Percentiles rank a stretch among this genome's conserved stretches.
These are phyloP conservation scores for Psilocybe cubensis DNA, from an alignment of 768 basidiomycete genomes.

Conservation along the genomic window DNA sequence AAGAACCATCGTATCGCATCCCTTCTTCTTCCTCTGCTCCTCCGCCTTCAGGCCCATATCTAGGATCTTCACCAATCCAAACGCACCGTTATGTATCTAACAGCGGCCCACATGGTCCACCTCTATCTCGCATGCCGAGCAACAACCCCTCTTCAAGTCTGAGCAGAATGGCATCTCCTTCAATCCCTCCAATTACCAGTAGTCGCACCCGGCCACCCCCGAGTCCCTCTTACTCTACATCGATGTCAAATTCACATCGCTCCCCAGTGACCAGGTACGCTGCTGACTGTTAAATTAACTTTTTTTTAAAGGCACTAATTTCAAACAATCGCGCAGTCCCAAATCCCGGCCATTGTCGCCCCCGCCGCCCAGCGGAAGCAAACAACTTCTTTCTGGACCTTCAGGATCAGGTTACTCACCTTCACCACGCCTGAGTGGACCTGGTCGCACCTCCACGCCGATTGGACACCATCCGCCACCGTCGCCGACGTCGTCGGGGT, in stretches of 20 bases:
- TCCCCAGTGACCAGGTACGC: conserved; percentile 26
- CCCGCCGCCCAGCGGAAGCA: conserved; percentile 18
- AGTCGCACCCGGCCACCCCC: conserved; percentile 29
- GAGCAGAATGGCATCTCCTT: conserved; percentile 27
- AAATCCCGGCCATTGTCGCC: conserved; percentile 39
- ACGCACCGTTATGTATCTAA: conserved; percentile 34
- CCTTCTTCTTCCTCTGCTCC: conserved; percentile 31
- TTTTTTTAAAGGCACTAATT: background rate
- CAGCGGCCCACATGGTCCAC: conserved; percentile 21
- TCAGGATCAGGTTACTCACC: conserved; percentile 24
- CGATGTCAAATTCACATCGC: conserved; percentile 19
- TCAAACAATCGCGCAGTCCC: conserved; percentile 20
- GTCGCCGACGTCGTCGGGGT: conserved; percentile 9
- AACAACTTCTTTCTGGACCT: conserved; percentile 21
- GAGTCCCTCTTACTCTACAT: conserved; percentile 25
- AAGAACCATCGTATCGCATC: conserved; percentile 34
- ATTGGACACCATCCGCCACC: conserved; percentile 22
- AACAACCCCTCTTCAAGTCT: conserved; percentile 27
- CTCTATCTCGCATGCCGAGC: conserved; percentile 29
- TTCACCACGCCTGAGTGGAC: conserved; percentile 26
- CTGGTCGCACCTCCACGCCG: conserved; percentile 25
- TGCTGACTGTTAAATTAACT: background rate
- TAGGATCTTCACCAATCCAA: conserved; percentile 38
- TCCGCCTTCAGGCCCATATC: conserved; percentile 31
- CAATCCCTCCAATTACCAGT: conserved; percentile 24